Conservation (phyloP, 2,329 filamentous ascomycete genomes). For the Thermothelomyces thermophilus region DNA sequence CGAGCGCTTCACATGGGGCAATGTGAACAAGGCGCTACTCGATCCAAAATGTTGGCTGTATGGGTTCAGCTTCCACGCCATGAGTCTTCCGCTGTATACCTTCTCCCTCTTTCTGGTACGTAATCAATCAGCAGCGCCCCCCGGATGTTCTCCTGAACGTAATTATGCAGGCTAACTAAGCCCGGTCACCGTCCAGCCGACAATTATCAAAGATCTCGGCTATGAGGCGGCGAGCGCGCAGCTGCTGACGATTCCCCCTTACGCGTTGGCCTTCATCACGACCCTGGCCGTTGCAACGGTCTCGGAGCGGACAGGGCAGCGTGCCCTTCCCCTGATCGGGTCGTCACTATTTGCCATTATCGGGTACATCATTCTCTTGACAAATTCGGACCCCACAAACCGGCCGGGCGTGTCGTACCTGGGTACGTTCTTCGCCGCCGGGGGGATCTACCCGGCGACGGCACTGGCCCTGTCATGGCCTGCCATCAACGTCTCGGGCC, state of each 20-base stretch:
- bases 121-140: too few relatives aligned
- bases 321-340: conserved; percentile 58
- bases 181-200: conserved; percentile 34
- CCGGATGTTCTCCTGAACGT: too few relatives aligned
- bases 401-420: conserved; percentile 52
- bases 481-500: conserved; percentile 63
- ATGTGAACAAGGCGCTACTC: conserved; percentile 55
- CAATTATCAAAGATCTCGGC: conserved; percentile 48
- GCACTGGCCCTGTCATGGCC: conserved; percentile 63
- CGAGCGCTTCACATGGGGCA: conserved; percentile 62
- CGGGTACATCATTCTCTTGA: conserved; percentile 56
- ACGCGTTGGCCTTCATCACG: conserved; percentile 54
- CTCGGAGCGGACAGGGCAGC: conserved; percentile 50
- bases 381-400: conserved; percentile 38
- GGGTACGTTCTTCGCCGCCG: conserved; percentile 57
- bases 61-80: conserved; percentile 63
- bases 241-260: conserved; percentile 57
- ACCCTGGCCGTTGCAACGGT: conserved; percentile 53
- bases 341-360: conserved; percentile 51
- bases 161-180: conserved; percentile 1
- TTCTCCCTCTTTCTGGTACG: conserved; percentile 48
- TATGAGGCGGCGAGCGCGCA: conserved; percentile 48
- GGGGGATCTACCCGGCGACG: conserved; percentile 60
- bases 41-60: conserved; percentile 71
- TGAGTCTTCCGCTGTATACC: conserved; percentile 57